Evolutionary conservation across 2,329 filamentous ascomycete genomes (phyloP).

Genomic region (Huntiella omanensis): DNA sequence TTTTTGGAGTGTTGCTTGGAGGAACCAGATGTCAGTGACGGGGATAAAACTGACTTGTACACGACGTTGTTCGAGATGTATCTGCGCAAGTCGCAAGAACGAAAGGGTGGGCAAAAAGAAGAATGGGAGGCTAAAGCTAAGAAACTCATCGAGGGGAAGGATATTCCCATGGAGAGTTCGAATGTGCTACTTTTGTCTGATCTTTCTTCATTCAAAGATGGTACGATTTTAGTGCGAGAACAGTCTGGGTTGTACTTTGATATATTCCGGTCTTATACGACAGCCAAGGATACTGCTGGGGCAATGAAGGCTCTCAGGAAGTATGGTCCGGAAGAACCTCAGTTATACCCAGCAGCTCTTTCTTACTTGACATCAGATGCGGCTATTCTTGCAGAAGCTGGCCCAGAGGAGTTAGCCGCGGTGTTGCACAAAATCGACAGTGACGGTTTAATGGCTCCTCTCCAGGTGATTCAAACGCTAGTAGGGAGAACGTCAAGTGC

Average conservation of each 20-base stretch:
- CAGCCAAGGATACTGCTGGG: conserved; percentile 75
- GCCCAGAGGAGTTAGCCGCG: conserved; percentile 57
- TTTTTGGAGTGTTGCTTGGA: conserved; percentile 80
- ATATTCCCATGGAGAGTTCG: conserved; percentile 78
- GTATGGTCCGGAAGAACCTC: conserved; percentile 79
- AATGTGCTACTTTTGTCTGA: conserved; percentile 88
- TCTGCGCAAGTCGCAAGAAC: conserved; percentile 65
- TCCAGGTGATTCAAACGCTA: conserved; percentile 91
- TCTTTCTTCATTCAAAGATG: conserved; percentile 73
- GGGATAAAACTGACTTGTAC: conserved; percentile 70
- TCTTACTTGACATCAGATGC: conserved; percentile 83
- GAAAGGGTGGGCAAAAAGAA: conserved; percentile 49
- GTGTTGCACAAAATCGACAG: conserved; percentile 76
- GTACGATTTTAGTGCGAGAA: conserved; percentile 82
- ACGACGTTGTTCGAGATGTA: conserved; percentile 98
- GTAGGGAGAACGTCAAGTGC: conserved; percentile 31
- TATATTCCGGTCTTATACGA: conserved; percentile 91
- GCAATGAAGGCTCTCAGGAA: conserved; percentile 79
- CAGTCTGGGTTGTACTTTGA: conserved; percentile 82
- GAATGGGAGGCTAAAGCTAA: conserved; percentile 87
- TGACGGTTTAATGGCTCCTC: conserved; percentile 80
- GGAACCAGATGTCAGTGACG: conserved; percentile 48
- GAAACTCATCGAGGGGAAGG: conserved; percentile 62
- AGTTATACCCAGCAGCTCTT: conserved; percentile 79
- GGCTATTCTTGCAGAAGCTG: conserved; percentile 65